A percentile compares a stretch with the other conserved stretches of the same genome.
Conservation (phyloP, 1,284 basidiomycete species). For the Hemileia vastatrix region DNA sequence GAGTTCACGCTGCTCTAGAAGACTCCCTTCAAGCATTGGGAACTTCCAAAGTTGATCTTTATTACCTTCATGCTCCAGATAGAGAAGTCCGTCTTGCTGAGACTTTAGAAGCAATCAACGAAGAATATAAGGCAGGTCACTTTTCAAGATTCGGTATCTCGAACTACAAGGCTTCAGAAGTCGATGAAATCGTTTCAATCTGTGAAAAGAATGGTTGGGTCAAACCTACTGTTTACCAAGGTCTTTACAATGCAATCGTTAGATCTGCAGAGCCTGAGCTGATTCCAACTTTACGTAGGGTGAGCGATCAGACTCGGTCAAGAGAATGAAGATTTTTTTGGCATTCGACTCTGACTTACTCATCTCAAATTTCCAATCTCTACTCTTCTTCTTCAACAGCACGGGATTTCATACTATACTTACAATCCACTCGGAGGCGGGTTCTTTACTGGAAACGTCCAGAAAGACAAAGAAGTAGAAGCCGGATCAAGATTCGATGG, state of each 20-base stretch:
- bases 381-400: constrained; percentile 16
- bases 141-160: constrained; percentile 52
- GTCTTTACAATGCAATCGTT: constrained; percentile 45
- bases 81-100: constrained; percentile 50
- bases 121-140: constrained; percentile 51
- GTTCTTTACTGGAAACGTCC: constrained; percentile 49
- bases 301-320: not conserved
- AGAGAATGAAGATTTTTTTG: no score
- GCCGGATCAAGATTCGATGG: constrained; percentile 50
- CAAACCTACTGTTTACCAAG: constrained; percentile 61
- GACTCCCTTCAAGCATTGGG: constrained; percentile 42
- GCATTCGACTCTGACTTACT: no score
- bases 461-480: constrained; percentile 43
- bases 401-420: not conserved
- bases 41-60: constrained; percentile 49
- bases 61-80: constrained; percentile 55
- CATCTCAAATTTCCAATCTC: not conserved
- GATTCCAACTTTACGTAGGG: not conserved
- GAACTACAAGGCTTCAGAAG: constrained; percentile 48
- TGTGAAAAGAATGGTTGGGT: constrained; percentile 54
- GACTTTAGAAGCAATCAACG: constrained; percentile 51
- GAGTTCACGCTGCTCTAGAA: constrained; percentile 26
- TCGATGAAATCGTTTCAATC: constrained; percentile 52
- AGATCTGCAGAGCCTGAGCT: constrained; percentile 54
- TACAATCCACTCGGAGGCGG: constrained; percentile 42